A percentile compares a stretch with the other conserved stretches of the same genome.
phyloP scores from a whole-genome alignment of 768 basidiomycete genomes.

The Rhodotorula sphaerocarpa region DNA sequence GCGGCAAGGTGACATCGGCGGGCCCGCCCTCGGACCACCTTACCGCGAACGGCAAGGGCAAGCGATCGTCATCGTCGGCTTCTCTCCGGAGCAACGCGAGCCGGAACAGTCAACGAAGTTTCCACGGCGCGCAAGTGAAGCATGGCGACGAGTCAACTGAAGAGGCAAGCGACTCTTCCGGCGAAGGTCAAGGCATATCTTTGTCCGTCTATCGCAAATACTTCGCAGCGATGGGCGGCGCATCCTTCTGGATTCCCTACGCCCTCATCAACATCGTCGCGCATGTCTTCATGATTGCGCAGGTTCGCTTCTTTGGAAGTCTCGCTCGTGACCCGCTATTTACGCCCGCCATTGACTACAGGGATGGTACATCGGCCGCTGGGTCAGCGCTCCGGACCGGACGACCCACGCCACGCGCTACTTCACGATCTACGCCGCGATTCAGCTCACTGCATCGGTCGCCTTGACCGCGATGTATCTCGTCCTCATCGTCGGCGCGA shows the following conservation, averaged over 20 bases:
- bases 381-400: slow-evolving; percentile 19
- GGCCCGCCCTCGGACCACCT: slow-evolving; percentile 7
- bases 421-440: slow-evolving; percentile 22
- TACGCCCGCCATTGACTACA: background rate
- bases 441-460: slow-evolving; percentile 25
- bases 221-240: slow-evolving; percentile 23
- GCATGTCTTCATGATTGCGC: slow-evolving; percentile 32
- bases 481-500: slow-evolving; percentile 23
- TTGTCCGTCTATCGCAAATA: slow-evolving; percentile 21
- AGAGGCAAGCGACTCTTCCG: slow-evolving; percentile 11
- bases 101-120: background rate
- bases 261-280: slow-evolving; percentile 25
- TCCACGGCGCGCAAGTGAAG: slow-evolving; percentile 13
- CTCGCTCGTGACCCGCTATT: no score
- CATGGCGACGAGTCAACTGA: slow-evolving; percentile 1
- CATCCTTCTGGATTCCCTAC: slow-evolving; percentile 19
- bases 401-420: slow-evolving; percentile 9
- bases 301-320: slow-evolving; percentile 22
- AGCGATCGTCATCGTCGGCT: background rate
- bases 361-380: slow-evolving; percentile 30
- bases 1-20: slow-evolving; percentile 7
- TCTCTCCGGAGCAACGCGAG: slow-evolving; percentile 5
- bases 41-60: slow-evolving; percentile 1
- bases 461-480: slow-evolving; percentile 32
- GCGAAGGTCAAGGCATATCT: slow-evolving; percentile 7